A percentile compares a stretch with the other conserved stretches of the same genome.
Evolutionary conservation across 345 rosid species (phyloP).

Genomic region (Viola odorata): DNA sequence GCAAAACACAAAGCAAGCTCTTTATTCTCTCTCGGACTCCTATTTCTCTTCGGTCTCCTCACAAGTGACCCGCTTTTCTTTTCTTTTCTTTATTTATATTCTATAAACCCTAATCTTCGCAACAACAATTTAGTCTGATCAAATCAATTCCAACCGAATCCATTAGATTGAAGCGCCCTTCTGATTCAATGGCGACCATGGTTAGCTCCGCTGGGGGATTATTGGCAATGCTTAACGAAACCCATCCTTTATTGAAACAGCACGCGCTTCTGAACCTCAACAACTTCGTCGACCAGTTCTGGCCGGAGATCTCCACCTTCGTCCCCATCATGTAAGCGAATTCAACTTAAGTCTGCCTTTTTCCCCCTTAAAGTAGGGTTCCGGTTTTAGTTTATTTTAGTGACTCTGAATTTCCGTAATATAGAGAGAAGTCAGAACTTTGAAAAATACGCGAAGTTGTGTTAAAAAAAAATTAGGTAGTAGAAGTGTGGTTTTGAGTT

Average conservation of each 20-base stretch:
- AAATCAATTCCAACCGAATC: not conserved
- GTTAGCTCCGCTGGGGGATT: slow-evolving; percentile 92
- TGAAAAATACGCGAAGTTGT: not conserved
- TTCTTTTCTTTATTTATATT: not conserved
- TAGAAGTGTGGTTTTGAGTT: not conserved
- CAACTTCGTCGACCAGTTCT: slow-evolving; percentile 76
- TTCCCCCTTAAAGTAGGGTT: not conserved
- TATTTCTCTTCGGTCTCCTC: not conserved
- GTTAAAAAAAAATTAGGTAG: no score
- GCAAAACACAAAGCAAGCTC: not conserved
- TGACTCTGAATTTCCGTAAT: not conserved
- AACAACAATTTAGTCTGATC: not conserved
- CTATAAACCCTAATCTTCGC: not conserved
- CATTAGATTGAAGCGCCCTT: not conserved
- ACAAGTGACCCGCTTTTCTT: not conserved
- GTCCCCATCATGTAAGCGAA: slow-evolving; percentile 73
- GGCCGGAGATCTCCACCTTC: slow-evolving; percentile 99
- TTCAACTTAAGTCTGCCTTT: no score
- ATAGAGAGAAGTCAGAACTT: not conserved
- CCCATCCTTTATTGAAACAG: slow-evolving; percentile 69
- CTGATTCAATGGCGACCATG: slow-evolving; percentile 32
- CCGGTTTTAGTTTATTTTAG: slow-evolving; percentile 1
- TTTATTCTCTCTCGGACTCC: not conserved
- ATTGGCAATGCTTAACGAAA: slow-evolving; percentile 94
- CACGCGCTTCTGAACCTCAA: slow-evolving; percentile 90